Conservation (phyloP, 768 basidiomycete genomes). For the Psilocybe sp. region DNA sequence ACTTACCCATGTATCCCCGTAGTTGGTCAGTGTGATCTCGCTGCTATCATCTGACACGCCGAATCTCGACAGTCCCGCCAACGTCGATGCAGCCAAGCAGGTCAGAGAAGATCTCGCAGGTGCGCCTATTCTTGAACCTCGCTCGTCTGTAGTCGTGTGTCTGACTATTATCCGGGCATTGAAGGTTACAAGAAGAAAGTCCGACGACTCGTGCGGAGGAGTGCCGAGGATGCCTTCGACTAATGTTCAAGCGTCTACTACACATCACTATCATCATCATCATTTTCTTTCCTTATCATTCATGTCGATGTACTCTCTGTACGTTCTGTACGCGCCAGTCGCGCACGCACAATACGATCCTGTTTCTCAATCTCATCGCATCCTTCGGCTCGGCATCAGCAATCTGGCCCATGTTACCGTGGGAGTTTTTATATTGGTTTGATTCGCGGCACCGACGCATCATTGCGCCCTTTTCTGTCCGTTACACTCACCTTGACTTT, state of each 20-base stretch:
- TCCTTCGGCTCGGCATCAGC: too few species aligned
- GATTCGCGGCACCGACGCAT: too few species aligned
- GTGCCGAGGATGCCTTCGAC: slow-evolving; percentile 88
- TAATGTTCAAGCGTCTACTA: slow-evolving; percentile 25
- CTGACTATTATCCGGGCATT: slow-evolving; percentile 19
- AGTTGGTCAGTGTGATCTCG: slow-evolving; percentile 97
- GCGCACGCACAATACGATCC: too few species aligned
- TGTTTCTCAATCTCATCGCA: too few species aligned
- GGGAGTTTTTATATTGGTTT: too few species aligned
- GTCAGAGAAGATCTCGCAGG: slow-evolving; percentile 63
- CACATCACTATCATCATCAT: background rate
- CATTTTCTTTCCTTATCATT: background rate
- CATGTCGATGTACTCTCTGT: too few species aligned
- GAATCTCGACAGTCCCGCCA: slow-evolving; percentile 91
- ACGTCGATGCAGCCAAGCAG: slow-evolving; percentile 94
- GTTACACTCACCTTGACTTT: too few species aligned
- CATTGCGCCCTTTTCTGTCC: too few species aligned
- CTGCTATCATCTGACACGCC: slow-evolving; percentile 90
- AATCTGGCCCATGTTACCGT: too few species aligned
- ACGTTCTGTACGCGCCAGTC: too few species aligned
- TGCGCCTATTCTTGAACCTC: slow-evolving; percentile 25
- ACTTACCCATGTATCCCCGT: slow-evolving; percentile 6
- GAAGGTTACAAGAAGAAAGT: slow-evolving; percentile 95
- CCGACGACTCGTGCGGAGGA: slow-evolving; percentile 78
- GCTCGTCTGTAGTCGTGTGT: background rate